phyloP scores from a whole-genome alignment of 23 red algal genomes.

The Gracilaria gracilis region DNA sequence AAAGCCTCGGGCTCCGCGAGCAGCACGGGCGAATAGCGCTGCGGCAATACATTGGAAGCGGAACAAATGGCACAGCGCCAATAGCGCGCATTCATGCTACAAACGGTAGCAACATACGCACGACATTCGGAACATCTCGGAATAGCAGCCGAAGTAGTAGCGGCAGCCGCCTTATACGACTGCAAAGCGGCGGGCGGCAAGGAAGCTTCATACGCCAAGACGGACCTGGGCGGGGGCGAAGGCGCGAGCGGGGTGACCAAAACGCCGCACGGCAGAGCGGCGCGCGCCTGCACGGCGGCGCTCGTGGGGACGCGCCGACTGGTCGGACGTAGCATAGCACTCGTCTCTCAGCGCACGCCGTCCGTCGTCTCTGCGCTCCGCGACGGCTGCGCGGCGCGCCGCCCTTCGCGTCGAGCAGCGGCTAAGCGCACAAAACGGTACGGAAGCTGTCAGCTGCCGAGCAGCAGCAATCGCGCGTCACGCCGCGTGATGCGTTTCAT shows the following conservation, averaged over 20 bases:
- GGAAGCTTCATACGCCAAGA: background rate
- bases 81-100: slow-evolving; percentile 50
- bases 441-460: background rate
- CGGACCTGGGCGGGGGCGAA: slow-evolving; percentile 32
- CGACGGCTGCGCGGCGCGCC: too few species aligned
- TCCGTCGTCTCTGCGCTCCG: too few species aligned
- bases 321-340: slow-evolving; percentile 49
- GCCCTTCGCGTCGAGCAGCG: background rate
- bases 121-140: slow-evolving; percentile 44
- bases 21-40: slow-evolving; percentile 31
- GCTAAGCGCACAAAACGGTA: background rate
- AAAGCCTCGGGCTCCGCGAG: slow-evolving; percentile 23
- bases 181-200: background rate
- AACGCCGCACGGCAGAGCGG: slow-evolving; percentile 41
- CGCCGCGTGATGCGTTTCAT: background rate
- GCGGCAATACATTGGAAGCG: slow-evolving; percentile 19
- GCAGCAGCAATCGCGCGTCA: background rate
- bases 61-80: slow-evolving; percentile 54
- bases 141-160: slow-evolving; percentile 22
- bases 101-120: slow-evolving; percentile 40
- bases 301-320: slow-evolving; percentile 18
- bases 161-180: slow-evolving; percentile 28
- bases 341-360: background rate
- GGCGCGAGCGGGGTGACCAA: slow-evolving; percentile 54
- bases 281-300: slow-evolving; percentile 26